Evolutionary conservation across 1,284 basidiomycete genomes (phyloP), one percentile per base, ranked within the genome.

Genomic region (Ganoderma multipileum): DNA sequence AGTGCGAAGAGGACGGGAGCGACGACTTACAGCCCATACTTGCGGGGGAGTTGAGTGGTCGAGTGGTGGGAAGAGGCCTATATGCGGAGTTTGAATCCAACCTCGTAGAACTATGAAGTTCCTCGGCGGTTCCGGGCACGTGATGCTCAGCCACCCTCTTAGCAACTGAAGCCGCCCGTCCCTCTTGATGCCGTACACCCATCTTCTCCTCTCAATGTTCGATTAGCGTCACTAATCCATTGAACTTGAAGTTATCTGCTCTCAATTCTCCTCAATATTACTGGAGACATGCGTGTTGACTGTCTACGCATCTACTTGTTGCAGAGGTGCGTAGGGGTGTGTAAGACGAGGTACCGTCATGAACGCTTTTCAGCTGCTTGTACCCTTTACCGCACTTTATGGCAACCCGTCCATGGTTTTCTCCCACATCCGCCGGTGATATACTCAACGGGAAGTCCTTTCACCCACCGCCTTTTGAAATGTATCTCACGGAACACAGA

Each of bases 21-120:
- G 69, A 75, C 81, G 76, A 89, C 91, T 79, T 89, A 92, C 91
- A 93, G 87, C 91, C 91, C 91, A 93, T 93, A 87, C 83, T 91
- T 89, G 86, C 83, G 77, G 86, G 86, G 83, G 84, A 81, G 79
- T 82, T 78, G 62, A 76, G 80, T 78, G 77, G 81, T 76, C 78
- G 79, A 76, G 73, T 75, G 64, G 67, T 69, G 66, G 41, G 64
- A 73, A 71, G 57, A 65, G 61, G 63, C 30, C 71, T 69, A 61
- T 75, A 77, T 63, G 69, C 77, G 79, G 74, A 76, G 75, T 77
- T 79, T 75, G 70, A 74, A 76, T 73, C 61, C 76, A 75, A 67
- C 66, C 64, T 72, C 74, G 75, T 73, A 77, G 72, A 77, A 79
- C 76, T 78, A 74, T 76, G 71, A 77, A 78, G 78, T 77, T 75